Conservation (phyloP, 192 early-diverging fungal species). For the Radiomyces spectabilis region DNA sequence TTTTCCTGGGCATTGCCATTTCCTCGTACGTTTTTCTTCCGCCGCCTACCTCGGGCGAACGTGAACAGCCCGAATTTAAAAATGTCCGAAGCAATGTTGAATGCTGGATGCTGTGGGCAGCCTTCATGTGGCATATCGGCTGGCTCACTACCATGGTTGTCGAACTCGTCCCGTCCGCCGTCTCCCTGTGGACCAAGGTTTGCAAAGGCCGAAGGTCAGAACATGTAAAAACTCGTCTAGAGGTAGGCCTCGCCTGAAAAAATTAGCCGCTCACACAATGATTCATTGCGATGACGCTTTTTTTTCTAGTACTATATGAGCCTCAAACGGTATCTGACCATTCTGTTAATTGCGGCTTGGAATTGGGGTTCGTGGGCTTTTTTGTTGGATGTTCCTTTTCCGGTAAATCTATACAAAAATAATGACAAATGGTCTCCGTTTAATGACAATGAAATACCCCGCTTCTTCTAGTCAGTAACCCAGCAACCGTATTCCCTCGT, state of each 20-base stretch:
- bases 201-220: slow-evolving; percentile 21
- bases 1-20: slow-evolving; percentile 18
- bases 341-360: slow-evolving; percentile 20
- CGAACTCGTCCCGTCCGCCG: slow-evolving; percentile 19
- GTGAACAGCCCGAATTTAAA: slow-evolving; percentile 7
- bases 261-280: background rate
- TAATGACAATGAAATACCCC: background rate
- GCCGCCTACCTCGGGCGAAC: slow-evolving; percentile 2
- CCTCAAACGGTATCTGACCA: slow-evolving; percentile 15
- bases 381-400: slow-evolving; percentile 11
- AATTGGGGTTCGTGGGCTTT: slow-evolving; percentile 26
- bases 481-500: slow-evolving; percentile 11
- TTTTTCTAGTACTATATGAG: slow-evolving; percentile 26
- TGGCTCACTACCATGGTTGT: slow-evolving; percentile 24
- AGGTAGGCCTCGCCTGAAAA: slow-evolving; percentile 10
- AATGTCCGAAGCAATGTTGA: slow-evolving; percentile 26
- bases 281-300: too few species aligned
- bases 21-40: slow-evolving; percentile 15
- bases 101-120: slow-evolving; percentile 29
- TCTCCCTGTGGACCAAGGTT: slow-evolving; percentile 15
- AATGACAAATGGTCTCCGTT: too few species aligned
- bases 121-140: slow-evolving; percentile 26
- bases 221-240: slow-evolving; percentile 17
- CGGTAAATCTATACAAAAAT: background rate
- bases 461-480: slow-evolving; percentile 16